These are phyloP conservation scores for Gracilaria gracilis DNA, from an alignment of 23 red algal species.

Conservation along the genomic window DNA sequence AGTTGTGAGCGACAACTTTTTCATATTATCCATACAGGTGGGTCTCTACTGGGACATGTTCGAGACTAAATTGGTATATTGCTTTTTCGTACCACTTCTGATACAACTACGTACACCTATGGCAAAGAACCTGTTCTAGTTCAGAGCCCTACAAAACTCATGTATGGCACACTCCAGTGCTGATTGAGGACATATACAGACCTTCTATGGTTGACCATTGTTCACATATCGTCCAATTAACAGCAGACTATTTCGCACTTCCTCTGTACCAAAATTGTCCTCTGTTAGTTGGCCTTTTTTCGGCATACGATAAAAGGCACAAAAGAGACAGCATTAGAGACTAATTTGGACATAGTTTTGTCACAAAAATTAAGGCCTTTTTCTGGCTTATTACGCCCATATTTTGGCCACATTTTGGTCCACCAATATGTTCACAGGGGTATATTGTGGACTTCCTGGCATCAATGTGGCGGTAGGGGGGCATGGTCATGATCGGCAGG, in stretches of 20 bases:
- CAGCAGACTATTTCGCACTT: not conserved
- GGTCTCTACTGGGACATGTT: too few relatives aligned
- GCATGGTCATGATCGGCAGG: too few relatives aligned
- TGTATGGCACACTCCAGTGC: not conserved
- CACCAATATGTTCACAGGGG: not conserved
- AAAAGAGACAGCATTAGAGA: not conserved
- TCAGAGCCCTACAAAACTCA: not conserved
- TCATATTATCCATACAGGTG: too few relatives aligned
- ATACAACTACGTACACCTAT: not conserved
- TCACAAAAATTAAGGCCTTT: not conserved
- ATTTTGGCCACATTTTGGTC: not conserved
- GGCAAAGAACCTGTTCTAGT: not conserved
- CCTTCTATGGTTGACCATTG: not conserved
- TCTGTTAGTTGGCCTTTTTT: not conserved
- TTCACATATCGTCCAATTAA: not conserved
- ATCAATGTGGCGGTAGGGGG: too few relatives aligned
- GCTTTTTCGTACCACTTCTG: not conserved
- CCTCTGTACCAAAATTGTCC: not conserved
- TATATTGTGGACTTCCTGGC: too few relatives aligned
- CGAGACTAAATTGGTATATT: too few relatives aligned
- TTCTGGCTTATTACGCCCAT: not conserved
- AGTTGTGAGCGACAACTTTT: too few relatives aligned
- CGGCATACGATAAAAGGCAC: not conserved
- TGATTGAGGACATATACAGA: not conserved
- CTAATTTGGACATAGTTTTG: not conserved